Evolutionary conservation across 768 basidiomycete genomes (phyloP), one percentile per base, ranked within the genome.

Genomic region (Pulveroboletus sp.): DNA sequence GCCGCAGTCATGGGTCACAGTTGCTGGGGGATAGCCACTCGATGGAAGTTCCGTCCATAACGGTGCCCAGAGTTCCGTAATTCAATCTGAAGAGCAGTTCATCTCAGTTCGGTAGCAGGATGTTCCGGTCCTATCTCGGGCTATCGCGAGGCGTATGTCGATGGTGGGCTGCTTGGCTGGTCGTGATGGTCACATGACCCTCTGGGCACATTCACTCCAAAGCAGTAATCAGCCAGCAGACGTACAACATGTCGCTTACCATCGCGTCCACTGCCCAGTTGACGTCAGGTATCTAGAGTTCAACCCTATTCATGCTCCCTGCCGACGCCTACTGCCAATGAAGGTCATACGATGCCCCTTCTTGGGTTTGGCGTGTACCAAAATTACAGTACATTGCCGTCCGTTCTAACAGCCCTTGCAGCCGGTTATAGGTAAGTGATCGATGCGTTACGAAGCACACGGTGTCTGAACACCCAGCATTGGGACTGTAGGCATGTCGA

Each of bases 331-430:
- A 38, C 18, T 28, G 47, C 8, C 39, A 18, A 49, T 9, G 42
- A 50, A 75, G 86, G 84, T 14, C 65, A 79, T 63, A 49, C 66
- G 21, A 81, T 89, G 70, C 86, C 87, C 21, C 63, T 75, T 6
- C 71, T 89, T 3, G 86, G 87, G 11, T 81, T 88, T 48, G 86
- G 80, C 36, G 84, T 88, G 17, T 89, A 81, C 59, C 75, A 80
- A 60, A 88, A 87, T 67, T 76, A 79, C 56, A 71, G 77, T 42
- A 71, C 82, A 43, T 73, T 68, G 28, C 58, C 76, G 0, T 79
- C 83, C 17, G 79, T 80, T 37, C 57, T 82, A 10, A 79, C 81
- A 43, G 86, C 87, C 2, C 69, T 89, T 58, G 71, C 73, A 52
- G 76, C 72, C 18, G 87, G 87, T n/a, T 89, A 87, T 62, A 72